Evolutionary conservation across 2,329 filamentous ascomycete genomes (phyloP), one percentile per base, ranked within the genome.

Genomic region (Endoconidiophora polonica): DNA sequence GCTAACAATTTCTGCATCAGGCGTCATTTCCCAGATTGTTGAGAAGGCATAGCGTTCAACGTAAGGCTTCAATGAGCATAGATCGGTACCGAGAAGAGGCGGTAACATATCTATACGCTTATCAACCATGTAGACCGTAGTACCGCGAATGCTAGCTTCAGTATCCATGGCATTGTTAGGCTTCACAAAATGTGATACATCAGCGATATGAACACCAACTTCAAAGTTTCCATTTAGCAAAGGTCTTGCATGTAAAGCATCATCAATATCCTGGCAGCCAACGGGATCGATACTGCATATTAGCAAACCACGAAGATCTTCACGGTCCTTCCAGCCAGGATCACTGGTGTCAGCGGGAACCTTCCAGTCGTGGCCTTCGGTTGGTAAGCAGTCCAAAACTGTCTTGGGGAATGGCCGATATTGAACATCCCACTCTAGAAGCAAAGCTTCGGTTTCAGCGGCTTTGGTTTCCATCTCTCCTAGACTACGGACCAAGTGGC

Each of bases 51-150:
- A 91, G 7, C 85, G 84, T 67, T 98, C 91, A n/a, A 98, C 87
- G 59, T 95, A 91, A 0, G 91, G 91, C 64, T 96, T 96, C 18
- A 98, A 70, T 0, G 91, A 98, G 67, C 91, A 98, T 1, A 98
- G 72, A 60, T 98, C 88, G 0, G 91, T 98, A 52, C 91, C 91
- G 10, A 98, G 79, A 29, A 98, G 79, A 74, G 87, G 88, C 1
- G 93, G 93, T 63, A 98, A 74, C 93, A 98, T 98, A 69, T 98
- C 93, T 59, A 98, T 98, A 59, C 91, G 87, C 72, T 98, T 98
- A 66, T 98, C 91, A 2, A 98, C 91, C 14, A 98, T 72, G 62
- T 98, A 98, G 24, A 98, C 91, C 0, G 90, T 96, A 3, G 91
- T 96, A 55, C 91, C 91, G 59, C 91, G 82, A 60, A 94, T 78